A percentile compares a stretch with the other conserved stretches of the same genome.
These are phyloP conservation scores for Hermanozyma aechmeae DNA, from an alignment of 805 yeast species.

Conservation along the genomic window DNA sequence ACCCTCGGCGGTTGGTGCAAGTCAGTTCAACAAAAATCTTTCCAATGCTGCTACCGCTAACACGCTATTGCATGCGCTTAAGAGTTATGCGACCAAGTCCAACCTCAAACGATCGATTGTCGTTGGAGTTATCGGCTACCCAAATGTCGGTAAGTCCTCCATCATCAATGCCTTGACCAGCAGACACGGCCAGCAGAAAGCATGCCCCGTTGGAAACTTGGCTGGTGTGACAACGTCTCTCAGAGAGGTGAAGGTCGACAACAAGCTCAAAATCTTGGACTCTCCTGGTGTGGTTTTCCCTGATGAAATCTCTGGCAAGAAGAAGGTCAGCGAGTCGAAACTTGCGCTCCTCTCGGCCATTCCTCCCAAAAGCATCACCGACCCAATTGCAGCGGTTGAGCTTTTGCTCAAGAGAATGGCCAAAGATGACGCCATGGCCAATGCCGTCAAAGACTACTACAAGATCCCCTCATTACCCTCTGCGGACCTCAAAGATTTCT, in stretches of 20 bases:
- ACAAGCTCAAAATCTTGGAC: constrained; percentile 79
- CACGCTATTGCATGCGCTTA: constrained; percentile 69
- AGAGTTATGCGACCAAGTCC: constrained; percentile 74
- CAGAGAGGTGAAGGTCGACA: constrained; percentile 88
- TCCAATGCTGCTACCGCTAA: constrained; percentile 65
- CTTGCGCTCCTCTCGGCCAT: constrained; percentile 80
- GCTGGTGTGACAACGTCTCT: constrained; percentile 94
- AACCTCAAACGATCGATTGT: constrained; percentile 82
- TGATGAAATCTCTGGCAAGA: constrained; percentile 31
- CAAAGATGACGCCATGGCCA: constrained; percentile 68
- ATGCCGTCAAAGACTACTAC: constrained; percentile 63
- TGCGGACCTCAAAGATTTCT: constrained; percentile 61
- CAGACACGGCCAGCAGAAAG: constrained; percentile 67
- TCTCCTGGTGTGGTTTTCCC: constrained; percentile 99
- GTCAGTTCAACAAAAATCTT: constrained; percentile 64
- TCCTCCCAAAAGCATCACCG: constrained; percentile 77
- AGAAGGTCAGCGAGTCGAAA: constrained; percentile 60
- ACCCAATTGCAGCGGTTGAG: constrained; percentile 77
- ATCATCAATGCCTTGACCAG: constrained; percentile 82
- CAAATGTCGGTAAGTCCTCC: constrained; percentile 94
- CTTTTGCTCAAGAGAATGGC: constrained; percentile 68
- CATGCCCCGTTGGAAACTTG: constrained; percentile 95
- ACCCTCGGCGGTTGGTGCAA: constrained; percentile 59
- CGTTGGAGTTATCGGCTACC: constrained; percentile 96
- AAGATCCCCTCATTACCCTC: constrained; percentile 75